Evolutionary conservation across 768 basidiomycete species (phyloP).

Genomic region (Coprinopsis marcescibilis): DNA sequence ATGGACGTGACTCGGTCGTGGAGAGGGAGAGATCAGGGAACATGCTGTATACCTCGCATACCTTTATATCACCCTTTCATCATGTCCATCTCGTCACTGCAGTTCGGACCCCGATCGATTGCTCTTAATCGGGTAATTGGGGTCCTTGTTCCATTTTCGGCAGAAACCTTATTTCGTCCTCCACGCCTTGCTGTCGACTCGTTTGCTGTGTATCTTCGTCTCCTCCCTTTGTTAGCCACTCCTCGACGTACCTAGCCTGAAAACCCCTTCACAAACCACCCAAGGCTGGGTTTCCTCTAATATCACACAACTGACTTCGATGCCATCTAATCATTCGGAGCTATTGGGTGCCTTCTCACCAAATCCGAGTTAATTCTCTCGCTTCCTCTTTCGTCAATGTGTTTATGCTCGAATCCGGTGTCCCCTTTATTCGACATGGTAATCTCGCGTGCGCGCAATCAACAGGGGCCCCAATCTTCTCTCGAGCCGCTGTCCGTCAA

Average conservation of each 20-base stretch:
- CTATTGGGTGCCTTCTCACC: neutral
- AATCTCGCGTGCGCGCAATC: no score
- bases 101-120: constrained; percentile 4
- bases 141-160: constrained; percentile 2
- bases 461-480: no score
- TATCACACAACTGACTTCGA: neutral
- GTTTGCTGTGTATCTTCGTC: neutral
- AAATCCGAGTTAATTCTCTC: constrained; percentile 1
- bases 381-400: constrained; percentile 4
- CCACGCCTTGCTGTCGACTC: neutral
- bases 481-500: no score
- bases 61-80: constrained; percentile 1
- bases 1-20: neutral
- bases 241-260: no score
- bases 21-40: neutral
- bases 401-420: constrained; percentile 3
- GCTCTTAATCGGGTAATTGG: neutral
- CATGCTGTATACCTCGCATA: neutral
- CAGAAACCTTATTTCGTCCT: neutral
- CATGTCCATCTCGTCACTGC: neutral
- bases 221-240: neutral
- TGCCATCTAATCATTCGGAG: neutral
- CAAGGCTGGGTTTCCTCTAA: neutral
- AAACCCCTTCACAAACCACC: neutral
- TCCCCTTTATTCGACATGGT: constrained; percentile 2